Conservation (phyloP, 768 basidiomycete species). For the Russula vinacea region DNA sequence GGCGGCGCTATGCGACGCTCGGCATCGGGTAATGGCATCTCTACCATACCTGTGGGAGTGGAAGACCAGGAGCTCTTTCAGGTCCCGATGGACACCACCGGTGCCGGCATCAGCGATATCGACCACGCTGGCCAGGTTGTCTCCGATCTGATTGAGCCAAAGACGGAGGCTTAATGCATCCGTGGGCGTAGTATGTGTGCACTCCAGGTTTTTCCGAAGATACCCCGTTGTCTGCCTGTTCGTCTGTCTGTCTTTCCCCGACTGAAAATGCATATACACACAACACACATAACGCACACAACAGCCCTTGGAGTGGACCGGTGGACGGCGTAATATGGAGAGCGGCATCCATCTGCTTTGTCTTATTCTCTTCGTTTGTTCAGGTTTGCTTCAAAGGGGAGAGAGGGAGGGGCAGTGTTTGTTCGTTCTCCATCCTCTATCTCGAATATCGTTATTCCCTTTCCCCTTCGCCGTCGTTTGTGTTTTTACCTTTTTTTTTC, state of each 20-base stretch:
- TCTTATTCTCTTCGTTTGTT: constrained; percentile 8
- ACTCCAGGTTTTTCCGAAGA: constrained; percentile 10
- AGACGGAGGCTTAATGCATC: constrained; percentile 15
- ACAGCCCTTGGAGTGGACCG: constrained; percentile 13
- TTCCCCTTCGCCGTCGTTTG: constrained; percentile 21
- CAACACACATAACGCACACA: constrained; percentile 14
- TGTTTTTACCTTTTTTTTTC: neutral
- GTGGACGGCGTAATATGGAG: constrained; percentile 24
- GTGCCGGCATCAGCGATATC: constrained; percentile 14
- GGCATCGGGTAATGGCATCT: constrained; percentile 41
- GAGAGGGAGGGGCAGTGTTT: constrained; percentile 20
- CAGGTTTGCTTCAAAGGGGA: no score
- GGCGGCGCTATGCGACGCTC: constrained; percentile 50
- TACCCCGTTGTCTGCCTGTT: constrained; percentile 20
- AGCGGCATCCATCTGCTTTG: constrained; percentile 13
- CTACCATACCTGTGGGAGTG: constrained; percentile 1
- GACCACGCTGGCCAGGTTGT: constrained; percentile 13
- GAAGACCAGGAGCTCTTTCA: constrained; percentile 28
- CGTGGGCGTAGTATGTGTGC: neutral
- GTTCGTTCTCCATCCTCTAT: constrained; percentile 25
- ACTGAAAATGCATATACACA: constrained; percentile 24
- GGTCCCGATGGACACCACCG: constrained; percentile 14
- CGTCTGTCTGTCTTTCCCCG: constrained; percentile 17
- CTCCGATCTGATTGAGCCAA: constrained; percentile 20
- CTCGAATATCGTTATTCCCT: constrained; percentile 29